Conservation (phyloP, 2,329 filamentous ascomycete species). For the Colletotrichum tanaceti region DNA sequence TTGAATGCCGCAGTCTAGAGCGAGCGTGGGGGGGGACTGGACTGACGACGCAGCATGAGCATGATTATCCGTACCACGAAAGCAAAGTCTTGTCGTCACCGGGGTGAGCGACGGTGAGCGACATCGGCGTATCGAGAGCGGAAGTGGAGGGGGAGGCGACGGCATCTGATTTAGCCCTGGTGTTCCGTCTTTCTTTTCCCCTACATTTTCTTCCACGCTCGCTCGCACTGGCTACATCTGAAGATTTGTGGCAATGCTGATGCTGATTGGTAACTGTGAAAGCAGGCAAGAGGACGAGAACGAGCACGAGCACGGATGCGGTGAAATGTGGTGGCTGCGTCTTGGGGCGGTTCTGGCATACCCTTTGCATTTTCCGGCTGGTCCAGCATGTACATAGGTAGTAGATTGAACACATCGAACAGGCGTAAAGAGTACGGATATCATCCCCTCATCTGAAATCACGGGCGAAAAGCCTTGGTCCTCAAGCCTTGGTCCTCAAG, state of each 20-base stretch:
- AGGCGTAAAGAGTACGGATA: too few relatives aligned
- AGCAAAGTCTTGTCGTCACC: constrained; percentile 9
- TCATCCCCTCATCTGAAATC: not conserved
- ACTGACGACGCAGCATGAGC: too few relatives aligned
- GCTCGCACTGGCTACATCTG: not conserved
- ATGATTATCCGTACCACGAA: too few relatives aligned
- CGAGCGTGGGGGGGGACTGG: not conserved
- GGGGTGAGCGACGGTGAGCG: constrained; percentile 14
- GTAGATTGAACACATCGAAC: not conserved
- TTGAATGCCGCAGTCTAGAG: not conserved
- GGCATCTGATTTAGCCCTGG: not conserved
- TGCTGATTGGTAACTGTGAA: constrained; percentile 37
- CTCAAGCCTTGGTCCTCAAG: not conserved
- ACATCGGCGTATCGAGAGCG: constrained; percentile 11
- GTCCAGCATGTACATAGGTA: not conserved
- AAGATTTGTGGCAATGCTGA: not conserved
- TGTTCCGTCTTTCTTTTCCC: too few relatives aligned
- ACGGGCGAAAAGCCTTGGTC: not conserved
- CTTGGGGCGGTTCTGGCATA: not conserved
- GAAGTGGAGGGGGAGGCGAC: not conserved
- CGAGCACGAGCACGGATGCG: constrained; percentile 3
- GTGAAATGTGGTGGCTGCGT: constrained; percentile 6
- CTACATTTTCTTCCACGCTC: too few relatives aligned
- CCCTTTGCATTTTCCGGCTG: constrained; percentile 16
- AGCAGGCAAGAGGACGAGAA: not conserved